Base-by-base conservation (phyloP, 768 basidiomycete genomes). In the Psilocybe cyanescens region DNA sequence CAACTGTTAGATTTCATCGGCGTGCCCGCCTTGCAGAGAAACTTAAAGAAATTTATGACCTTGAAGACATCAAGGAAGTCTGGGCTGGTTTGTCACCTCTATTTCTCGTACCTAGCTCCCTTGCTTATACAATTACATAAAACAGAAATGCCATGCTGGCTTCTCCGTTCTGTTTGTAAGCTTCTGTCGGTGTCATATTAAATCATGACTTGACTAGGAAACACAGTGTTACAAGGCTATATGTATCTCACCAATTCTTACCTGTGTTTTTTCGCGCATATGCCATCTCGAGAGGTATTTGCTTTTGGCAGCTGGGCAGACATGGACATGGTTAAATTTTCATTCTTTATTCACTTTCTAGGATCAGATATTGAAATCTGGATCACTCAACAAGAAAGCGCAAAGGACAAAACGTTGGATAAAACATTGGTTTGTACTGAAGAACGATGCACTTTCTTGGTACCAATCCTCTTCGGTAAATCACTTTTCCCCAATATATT, bases 381-480 rank as follows among this genome's bases (percentile, higher is more conserved):
- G 95, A 0, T 88, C 89, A 3, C 81, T 99, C 44, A 87, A 85
- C 68, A 97, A 97, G 82, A 94, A 90, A 70, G 87, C 94, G 0
- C 88, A 89, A 57, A 84, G 92, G 57, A 96, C 94, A 8, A 97
- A 94, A 69, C 87, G 94, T 19, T 96, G 92, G 90, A 87, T 90
- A 67, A 95, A 91, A 71, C 94, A 95, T 73, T 99, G 97, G 97
- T 96, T 98, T 67, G 85, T 97, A 1, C 82, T 99, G 52, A 95
- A 94, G 84, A 97, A 98, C 63, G 95, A 96, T 69, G 93, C 94
- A 0, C 80, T 99, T 29, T 95, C 94, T 16, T 99, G 97, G 97
- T 99, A 94, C 73, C 92, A 94, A 64, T 94, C 92, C 6, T 94
- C 95, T 58, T 89, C 94, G 59, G 95, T 95, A 81, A 47, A 12